phyloP scores from a whole-genome alignment of 345 rosid genomes.

The Eucalyptus microcorys region DNA sequence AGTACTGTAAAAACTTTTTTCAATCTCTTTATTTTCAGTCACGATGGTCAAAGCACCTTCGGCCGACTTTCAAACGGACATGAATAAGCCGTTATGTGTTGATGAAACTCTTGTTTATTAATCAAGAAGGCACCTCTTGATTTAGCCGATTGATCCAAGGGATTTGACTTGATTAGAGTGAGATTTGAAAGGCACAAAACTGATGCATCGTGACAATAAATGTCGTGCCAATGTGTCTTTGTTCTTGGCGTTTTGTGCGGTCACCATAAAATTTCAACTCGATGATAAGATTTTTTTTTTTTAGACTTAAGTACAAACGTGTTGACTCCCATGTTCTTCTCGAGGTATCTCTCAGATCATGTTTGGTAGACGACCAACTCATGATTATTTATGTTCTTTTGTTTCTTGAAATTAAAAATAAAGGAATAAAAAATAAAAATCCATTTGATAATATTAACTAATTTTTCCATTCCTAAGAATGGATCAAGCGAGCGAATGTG shows the following conservation, averaged over 20 bases:
- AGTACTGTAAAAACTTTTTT: neutral
- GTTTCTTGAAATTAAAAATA: no score
- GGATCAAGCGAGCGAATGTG: rapidly evolving
- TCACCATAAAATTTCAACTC: neutral
- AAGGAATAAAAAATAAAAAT: no score
- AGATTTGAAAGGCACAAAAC: neutral
- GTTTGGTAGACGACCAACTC: no score
- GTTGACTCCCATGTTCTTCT: neutral
- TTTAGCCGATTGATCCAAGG: neutral
- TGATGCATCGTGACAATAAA: neutral
- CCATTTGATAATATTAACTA: no score
- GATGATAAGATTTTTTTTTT: neutral
- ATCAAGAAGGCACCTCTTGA: neutral
- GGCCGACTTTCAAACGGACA: neutral
- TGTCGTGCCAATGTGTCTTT: neutral
- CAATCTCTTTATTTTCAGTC: neutral
- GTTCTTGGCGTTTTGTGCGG: neutral
- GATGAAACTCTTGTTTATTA: neutral
- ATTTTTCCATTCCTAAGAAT: no score
- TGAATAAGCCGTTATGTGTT: neutral
- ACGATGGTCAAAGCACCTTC: neutral
- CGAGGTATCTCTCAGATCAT: neutral
- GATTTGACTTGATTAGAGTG: neutral
- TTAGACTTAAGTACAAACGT: neutral
- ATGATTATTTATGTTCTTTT: no score